phyloP scores from a whole-genome alignment of 345 rosid species.

The Syzygium oleosum region DNA sequence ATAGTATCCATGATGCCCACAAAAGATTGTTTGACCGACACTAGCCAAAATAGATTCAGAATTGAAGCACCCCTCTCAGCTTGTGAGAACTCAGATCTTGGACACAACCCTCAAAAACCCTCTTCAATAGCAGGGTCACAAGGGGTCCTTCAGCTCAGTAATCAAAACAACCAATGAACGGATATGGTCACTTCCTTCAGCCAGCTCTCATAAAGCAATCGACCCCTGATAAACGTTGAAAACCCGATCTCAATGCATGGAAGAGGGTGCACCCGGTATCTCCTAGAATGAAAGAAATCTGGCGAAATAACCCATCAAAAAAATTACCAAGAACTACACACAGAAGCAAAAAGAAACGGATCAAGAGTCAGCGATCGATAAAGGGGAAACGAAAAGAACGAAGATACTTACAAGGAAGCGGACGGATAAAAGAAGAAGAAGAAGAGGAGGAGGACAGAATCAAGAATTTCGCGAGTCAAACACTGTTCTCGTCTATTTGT shows the following conservation, averaged over 20 bases:
- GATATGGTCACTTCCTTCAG: neutral
- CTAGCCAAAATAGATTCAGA: neutral
- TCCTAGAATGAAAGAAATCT: neutral
- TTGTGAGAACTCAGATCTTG: neutral
- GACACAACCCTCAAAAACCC: neutral
- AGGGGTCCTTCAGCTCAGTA: neutral
- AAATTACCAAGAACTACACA: neutral
- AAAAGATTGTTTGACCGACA: neutral
- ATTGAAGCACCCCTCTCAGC: neutral
- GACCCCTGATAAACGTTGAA: neutral
- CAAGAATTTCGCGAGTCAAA: neutral
- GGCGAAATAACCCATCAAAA: neutral
- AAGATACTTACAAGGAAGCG: neutral
- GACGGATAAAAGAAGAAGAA: neutral
- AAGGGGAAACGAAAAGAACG: neutral
- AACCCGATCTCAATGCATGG: neutral
- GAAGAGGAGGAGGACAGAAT: neutral
- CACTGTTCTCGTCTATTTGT: neutral
- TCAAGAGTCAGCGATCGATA: neutral
- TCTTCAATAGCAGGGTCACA: neutral
- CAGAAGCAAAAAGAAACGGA: neutral
- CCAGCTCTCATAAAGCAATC: neutral
- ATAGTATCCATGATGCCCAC: slow-evolving; percentile 39
- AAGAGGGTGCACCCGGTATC: neutral
- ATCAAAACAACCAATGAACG: neutral